These are phyloP conservation scores for Pseudonitzschia pungens DNA, from an alignment of 108 stramenopile genomes.

Conservation along the genomic window DNA sequence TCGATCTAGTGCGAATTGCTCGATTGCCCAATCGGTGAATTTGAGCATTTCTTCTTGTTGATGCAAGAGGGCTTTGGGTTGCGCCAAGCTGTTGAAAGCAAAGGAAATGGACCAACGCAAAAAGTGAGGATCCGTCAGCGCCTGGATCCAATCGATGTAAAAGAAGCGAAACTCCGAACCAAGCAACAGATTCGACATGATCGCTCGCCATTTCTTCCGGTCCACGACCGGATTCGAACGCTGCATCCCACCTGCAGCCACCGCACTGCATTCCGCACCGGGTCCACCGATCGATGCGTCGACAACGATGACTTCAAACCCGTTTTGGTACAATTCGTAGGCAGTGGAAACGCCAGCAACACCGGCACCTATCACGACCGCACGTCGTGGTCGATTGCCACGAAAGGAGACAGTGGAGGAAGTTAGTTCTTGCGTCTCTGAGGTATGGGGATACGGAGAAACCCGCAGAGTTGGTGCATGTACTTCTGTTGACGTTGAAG, in stretches of 20 bases:
- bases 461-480: too few species aligned
- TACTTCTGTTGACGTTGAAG: too few species aligned
- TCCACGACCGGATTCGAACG: slow-evolving; percentile 42
- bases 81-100: slow-evolving; percentile 38
- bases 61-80: slow-evolving; percentile 16
- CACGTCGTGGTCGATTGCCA: not conserved
- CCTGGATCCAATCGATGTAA: slow-evolving; percentile 25
- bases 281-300: slow-evolving; percentile 19
- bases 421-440: too few species aligned
- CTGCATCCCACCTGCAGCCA: slow-evolving; percentile 46
- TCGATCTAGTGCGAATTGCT: slow-evolving; percentile 11
- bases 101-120: slow-evolving; percentile 33
- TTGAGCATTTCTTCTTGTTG: slow-evolving; percentile 30
- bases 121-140: slow-evolving; percentile 40
- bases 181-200: slow-evolving; percentile 15
- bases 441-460: too few species aligned
- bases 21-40: slow-evolving; percentile 41
- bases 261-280: slow-evolving; percentile 42
- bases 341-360: slow-evolving; percentile 43
- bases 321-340: slow-evolving; percentile 33
- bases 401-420: too few species aligned
- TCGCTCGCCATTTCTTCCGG: slow-evolving; percentile 33
- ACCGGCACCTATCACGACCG: slow-evolving; percentile 40
- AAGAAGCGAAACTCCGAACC: slow-evolving; percentile 28
- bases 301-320: slow-evolving; percentile 29